Evolutionary conservation across 106 monocot species (phyloP).

Genomic region (Ottelia alismoides): DNA sequence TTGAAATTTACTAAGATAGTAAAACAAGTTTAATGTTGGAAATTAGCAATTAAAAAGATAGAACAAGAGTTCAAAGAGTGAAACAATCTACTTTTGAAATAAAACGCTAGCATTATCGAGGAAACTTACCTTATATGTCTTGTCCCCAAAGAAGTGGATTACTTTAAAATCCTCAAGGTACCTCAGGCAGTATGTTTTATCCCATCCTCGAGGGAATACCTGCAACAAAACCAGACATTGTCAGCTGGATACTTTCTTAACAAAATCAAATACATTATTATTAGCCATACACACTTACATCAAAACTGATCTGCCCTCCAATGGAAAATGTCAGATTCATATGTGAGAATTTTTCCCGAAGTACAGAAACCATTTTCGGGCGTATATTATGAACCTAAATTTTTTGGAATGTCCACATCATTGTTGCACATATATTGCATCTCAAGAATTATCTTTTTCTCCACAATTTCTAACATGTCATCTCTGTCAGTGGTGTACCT

Average conservation of each 20-base stretch:
- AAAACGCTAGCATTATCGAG: background rate
- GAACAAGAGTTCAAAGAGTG: background rate
- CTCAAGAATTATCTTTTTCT: too few relatives aligned
- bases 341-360: conserved; percentile 79
- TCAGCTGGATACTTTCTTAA: background rate
- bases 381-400: conserved; percentile 71
- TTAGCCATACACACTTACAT: conserved; percentile 35
- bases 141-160: conserved; percentile 97
- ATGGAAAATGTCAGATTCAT: conserved; percentile 83
- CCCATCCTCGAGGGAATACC: conserved; percentile 98
- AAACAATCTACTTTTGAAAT: background rate
- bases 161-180: conserved; percentile 73
- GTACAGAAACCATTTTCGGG: conserved; percentile 77
- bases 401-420: background rate
- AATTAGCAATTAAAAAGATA: background rate
- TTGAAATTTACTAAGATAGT: background rate
- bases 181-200: conserved; percentile 89
- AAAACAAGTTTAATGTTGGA: background rate
- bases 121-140: conserved; percentile 76
- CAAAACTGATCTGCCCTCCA: conserved; percentile 98
- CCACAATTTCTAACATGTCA: background rate
- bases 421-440: background rate
- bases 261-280: background rate
- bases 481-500: conserved; percentile 27
- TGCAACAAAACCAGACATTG: conserved; percentile 6